phyloP scores from a whole-genome alignment of 1,284 basidiomycete genomes.

The Puccinia hordei region DNA sequence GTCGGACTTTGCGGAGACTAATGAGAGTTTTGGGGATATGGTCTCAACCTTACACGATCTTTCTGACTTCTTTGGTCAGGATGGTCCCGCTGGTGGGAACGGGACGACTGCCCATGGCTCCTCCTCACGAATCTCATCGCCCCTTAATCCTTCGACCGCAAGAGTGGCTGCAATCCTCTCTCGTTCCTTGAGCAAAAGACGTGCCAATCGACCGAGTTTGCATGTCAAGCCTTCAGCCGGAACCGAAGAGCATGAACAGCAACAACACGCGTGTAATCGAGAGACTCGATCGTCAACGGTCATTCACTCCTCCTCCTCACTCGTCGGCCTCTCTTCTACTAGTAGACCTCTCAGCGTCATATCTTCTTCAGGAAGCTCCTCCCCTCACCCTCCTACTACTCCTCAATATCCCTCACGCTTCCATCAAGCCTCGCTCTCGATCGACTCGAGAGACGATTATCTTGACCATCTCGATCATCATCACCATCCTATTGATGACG shows the following conservation, averaged over 20 bases:
- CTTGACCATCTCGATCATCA: background rate
- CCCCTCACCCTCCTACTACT: slow-evolving; percentile 6
- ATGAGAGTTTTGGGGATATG: slow-evolving; percentile 76
- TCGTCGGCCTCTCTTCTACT: background rate
- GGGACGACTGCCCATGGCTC: background rate
- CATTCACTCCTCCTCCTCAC: slow-evolving; percentile 1
- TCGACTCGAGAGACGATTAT: slow-evolving; percentile 23
- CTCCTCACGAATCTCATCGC: slow-evolving; percentile 31
- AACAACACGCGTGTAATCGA: background rate
- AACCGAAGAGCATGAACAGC: background rate
- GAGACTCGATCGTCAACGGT: background rate
- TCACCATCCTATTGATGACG: slow-evolving; percentile 7
- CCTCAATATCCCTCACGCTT: background rate
- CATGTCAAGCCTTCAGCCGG: slow-evolving; percentile 22
- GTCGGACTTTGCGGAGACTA: slow-evolving; percentile 60
- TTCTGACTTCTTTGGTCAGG: slow-evolving; percentile 73
- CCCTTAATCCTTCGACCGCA: slow-evolving; percentile 48
- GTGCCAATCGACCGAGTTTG: slow-evolving; percentile 48
- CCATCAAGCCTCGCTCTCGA: slow-evolving; percentile 25
- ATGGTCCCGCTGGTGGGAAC: slow-evolving; percentile 2
- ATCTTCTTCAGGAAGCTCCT: slow-evolving; percentile 24
- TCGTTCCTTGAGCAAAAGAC: slow-evolving; percentile 47
- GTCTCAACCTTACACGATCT: slow-evolving; percentile 83
- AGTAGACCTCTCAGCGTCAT: slow-evolving; percentile 12
- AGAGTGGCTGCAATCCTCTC: slow-evolving; percentile 47